Evolutionary conservation across 768 basidiomycete genomes (phyloP).

Genomic region (Boletus eberwhitei): DNA sequence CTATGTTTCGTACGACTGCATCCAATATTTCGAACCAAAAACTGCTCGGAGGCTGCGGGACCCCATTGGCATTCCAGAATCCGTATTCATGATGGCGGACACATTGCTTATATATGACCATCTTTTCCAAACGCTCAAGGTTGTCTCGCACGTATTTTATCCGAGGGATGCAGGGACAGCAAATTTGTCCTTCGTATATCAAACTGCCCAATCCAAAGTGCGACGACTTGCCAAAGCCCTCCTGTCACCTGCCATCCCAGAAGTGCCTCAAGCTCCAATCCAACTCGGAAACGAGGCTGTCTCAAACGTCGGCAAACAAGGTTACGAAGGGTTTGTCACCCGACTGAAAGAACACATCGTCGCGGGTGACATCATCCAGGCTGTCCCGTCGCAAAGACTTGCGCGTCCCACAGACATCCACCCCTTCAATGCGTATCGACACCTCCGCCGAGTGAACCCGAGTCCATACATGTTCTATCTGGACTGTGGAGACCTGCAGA

Average conservation of each 20-base stretch:
- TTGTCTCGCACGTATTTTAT: constrained; percentile 94
- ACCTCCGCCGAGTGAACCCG: constrained; percentile 91
- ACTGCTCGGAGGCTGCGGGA: constrained; percentile 76
- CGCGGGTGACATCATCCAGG: constrained; percentile 97
- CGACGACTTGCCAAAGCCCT: constrained; percentile 76
- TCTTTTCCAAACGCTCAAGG: constrained; percentile 89
- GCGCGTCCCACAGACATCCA: constrained; percentile 82
- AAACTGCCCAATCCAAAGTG: constrained; percentile 80
- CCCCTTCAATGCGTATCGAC: constrained; percentile 96
- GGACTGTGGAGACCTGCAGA: constrained; percentile 87
- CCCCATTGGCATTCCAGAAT: constrained; percentile 85
- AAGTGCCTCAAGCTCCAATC: constrained; percentile 63
- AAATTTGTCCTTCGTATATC: constrained; percentile 82
- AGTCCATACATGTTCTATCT: constrained; percentile 99
- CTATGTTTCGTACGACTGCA: constrained; percentile 95
- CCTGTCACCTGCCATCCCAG: constrained; percentile 48
- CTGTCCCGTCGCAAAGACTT: constrained; percentile 92
- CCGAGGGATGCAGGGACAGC: constrained; percentile 63
- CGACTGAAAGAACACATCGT: constrained; percentile 91
- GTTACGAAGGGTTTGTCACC: constrained; percentile 90
- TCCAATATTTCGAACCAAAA: constrained; percentile 95
- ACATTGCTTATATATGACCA: constrained; percentile 97
- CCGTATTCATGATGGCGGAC: constrained; percentile 95
- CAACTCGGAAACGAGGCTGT: constrained; percentile 63
- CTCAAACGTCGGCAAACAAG: constrained; percentile 91